These are phyloP conservation scores for Coemansia asiatica DNA, from an alignment of 192 early-diverging fungal species.

Conservation along the genomic window DNA sequence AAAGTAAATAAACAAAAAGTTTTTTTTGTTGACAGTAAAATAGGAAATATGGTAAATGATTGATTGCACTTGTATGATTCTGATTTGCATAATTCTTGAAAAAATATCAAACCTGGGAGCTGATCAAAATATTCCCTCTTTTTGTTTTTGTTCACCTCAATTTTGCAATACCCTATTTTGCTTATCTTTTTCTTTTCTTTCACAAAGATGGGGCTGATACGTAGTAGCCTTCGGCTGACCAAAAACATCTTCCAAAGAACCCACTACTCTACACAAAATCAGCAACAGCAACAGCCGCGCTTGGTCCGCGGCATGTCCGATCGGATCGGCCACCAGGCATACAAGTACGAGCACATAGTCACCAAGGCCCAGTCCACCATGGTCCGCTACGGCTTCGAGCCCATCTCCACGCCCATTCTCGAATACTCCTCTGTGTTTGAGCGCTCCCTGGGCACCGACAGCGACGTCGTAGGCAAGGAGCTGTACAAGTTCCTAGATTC, in stretches of 20 bases:
- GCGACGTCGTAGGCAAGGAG: conserved; percentile 71
- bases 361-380: conserved; percentile 41
- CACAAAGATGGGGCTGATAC: background rate
- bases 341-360: conserved; percentile 53
- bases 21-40: too few relatives aligned
- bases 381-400: conserved; percentile 58
- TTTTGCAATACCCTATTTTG: too few relatives aligned
- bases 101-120: too few relatives aligned
- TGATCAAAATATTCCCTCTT: too few relatives aligned
- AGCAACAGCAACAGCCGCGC: background rate
- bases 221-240: background rate
- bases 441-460: conserved; percentile 60
- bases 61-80: too few relatives aligned
- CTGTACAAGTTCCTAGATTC: conserved; percentile 66
- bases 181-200: background rate
- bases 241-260: background rate
- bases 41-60: too few relatives aligned
- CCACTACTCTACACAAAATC: background rate
- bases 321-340: conserved; percentile 54
- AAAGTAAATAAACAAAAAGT: background rate
- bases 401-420: conserved; percentile 64
- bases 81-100: too few relatives aligned
- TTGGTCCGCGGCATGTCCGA: conserved; percentile 65
- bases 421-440: conserved; percentile 67
- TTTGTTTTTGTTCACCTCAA: too few relatives aligned